Base-by-base conservation (phyloP, 768 basidiomycete species). In the Serendipita sp. region DNA sequence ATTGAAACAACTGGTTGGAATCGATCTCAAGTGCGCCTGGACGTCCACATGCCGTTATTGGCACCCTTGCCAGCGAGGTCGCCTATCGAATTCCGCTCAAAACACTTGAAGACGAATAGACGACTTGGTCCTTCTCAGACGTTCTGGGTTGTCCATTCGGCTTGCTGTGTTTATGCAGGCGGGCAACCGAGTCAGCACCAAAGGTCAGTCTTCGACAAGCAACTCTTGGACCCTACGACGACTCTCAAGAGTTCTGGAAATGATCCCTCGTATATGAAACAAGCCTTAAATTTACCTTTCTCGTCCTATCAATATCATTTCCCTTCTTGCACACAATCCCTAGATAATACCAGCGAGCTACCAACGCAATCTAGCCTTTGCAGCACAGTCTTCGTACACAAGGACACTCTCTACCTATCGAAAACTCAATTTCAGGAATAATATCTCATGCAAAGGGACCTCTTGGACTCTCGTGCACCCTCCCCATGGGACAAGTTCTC, bases 381-480 rank as follows among this genome's bases (percentile, higher is more conserved):
- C 69, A 87, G 87, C 53, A 90, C 91, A 79, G 82, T 81, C 64
- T 85, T 87, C 70, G 86, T 84, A 16, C 87, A 90, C 75, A 87
- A 83, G 71, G 84, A 87, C 44, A 80, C 86, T 34, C 85, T 85
- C 65, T 84, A 85, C 66, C 86, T 84, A 66, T 18, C 48, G n/a
- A n/a, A 60, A 31, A 33, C 18, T 33, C 23, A 60, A 23, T 27
- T 37, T 29, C 29, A 53, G 48, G 8, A 23, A 52, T n/a, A 52
- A 18, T 18, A 8, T 4, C 31, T 10, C 27, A 60, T 60, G 55
- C 55, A 60, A 60, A 31, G 55, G n/a, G 55, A 60, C 11, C 23
- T 27, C n/a, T 37, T 60, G 8, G 29, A 60, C 8, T 23, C 55
- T 18, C 27, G 55, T 11, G 55, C 55, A 44, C 67, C 67, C 29